phyloP scores from a whole-genome alignment of 805 yeast genomes.

The Ogataea parapolymorpha region DNA sequence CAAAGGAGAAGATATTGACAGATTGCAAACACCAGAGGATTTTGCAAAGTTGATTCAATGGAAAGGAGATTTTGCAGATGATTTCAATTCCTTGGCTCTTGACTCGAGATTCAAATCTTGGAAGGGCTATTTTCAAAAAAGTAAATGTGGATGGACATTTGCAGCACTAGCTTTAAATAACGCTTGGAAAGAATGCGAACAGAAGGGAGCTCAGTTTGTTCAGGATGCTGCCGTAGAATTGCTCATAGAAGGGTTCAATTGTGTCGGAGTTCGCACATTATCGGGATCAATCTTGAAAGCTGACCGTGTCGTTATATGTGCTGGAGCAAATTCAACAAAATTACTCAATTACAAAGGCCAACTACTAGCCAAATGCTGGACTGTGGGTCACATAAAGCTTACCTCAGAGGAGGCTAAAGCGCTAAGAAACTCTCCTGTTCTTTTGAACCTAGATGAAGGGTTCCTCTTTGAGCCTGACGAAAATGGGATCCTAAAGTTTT shows the following conservation, averaged over 20 bases:
- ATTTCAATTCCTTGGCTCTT: not conserved
- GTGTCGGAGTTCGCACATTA: conserved; percentile 29
- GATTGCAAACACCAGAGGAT: not conserved
- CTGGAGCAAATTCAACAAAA: conserved; percentile 39
- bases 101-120: conserved; percentile 24
- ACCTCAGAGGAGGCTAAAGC: conserved; percentile 31
- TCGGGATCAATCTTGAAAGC: conserved; percentile 28
- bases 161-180: conserved; percentile 33
- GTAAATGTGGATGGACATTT: conserved; percentile 37
- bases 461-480: conserved; percentile 41
- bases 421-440: conserved; percentile 35
- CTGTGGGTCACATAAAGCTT: conserved; percentile 39
- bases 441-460: conserved; percentile 37
- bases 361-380: conserved; percentile 39
- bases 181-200: conserved; percentile 27
- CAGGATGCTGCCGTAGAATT: conserved; percentile 22
- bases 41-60: not conserved
- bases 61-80: not conserved
- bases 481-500: conserved; percentile 35
- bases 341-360: conserved; percentile 36
- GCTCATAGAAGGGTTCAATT: conserved; percentile 11
- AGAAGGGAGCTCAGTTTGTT: conserved; percentile 11
- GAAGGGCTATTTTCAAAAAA: conserved; percentile 33
- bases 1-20: not conserved
- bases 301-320: conserved; percentile 32